Percentiles rank a stretch among this genome's conserved stretches.
Evolutionary conservation across 495 filamentous ascomycete genomes (phyloP).

Genomic region (Aspergillus mulundensis): DNA sequence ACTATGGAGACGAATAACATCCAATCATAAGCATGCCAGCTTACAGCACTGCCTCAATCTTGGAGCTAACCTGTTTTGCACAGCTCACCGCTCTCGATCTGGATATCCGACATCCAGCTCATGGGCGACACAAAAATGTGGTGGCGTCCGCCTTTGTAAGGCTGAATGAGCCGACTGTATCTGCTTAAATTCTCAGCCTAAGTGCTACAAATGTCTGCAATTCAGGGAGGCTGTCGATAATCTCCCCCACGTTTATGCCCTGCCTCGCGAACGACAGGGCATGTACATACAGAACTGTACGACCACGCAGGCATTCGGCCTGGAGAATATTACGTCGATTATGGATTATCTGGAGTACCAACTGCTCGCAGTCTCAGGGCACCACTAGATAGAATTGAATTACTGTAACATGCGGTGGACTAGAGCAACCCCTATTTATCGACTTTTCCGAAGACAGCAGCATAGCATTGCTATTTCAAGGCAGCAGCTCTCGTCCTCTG

Average conservation of each 20-base stretch:
- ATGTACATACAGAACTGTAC: not conserved
- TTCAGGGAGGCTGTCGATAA: not conserved
- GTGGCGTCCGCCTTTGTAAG: constrained; percentile 1
- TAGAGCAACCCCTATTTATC: not conserved
- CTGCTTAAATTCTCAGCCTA: not conserved
- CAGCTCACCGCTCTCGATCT: constrained; percentile 22
- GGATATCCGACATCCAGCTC: constrained; percentile 3
- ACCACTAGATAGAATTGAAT: not conserved
- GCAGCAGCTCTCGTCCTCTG: not conserved
- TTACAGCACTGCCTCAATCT: constrained; percentile 28
- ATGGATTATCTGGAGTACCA: not conserved
- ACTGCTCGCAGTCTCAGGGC: not conserved
- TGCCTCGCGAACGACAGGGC: not conserved
- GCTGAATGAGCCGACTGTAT: not conserved
- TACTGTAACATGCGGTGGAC: not conserved
- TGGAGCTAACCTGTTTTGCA: constrained; percentile 15
- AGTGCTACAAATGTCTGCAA: not conserved
- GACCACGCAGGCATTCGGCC: not conserved
- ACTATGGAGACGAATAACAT: not conserved
- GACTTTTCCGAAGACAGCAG: not conserved
- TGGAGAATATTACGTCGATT: constrained; percentile 1
- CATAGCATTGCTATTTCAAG: not conserved
- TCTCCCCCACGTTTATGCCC: not conserved
- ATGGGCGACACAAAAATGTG: not conserved
- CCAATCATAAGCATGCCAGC: constrained; percentile 5